A percentile compares a stretch with the other conserved stretches of the same genome.
Conservation (phyloP, 108 stramenopile genomes). For the Aurantiochytrium sp. region DNA sequence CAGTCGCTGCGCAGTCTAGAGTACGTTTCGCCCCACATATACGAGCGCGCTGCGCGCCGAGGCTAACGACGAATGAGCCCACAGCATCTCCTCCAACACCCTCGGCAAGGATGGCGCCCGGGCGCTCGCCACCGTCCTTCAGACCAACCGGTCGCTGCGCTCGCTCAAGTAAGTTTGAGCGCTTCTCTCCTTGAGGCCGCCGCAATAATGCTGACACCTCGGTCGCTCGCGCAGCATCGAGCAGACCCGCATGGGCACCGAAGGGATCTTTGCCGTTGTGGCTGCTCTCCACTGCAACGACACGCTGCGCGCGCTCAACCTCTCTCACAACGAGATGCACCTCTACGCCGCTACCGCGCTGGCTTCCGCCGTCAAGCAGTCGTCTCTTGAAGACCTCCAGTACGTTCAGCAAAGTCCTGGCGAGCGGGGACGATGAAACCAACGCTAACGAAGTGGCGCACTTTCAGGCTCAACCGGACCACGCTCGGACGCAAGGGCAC, state of each 20-base stretch:
- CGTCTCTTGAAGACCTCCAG: background rate
- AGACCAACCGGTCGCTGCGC: constrained; percentile 19
- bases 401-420: background rate
- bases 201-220: too few relatives aligned
- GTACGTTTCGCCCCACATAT: background rate
- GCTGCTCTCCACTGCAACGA: background rate
- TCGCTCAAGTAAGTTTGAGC: background rate
- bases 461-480: background rate
- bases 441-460: too few relatives aligned
- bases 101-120: constrained; percentile 37
- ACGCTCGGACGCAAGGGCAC: background rate
- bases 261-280: background rate
- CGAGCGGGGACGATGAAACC: too few relatives aligned
- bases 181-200: background rate
- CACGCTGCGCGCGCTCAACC: background rate
- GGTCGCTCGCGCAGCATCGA: background rate
- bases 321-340: background rate
- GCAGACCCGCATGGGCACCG: background rate
- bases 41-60: background rate
- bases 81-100: constrained; percentile 30
- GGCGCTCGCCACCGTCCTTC: constrained; percentile 23
- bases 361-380: background rate
- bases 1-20: background rate
- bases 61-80: too few relatives aligned
- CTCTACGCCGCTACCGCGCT: background rate